Conservation (phyloP, 2,329 filamentous ascomycete genomes). For the Celoporthe dispersa region DNA sequence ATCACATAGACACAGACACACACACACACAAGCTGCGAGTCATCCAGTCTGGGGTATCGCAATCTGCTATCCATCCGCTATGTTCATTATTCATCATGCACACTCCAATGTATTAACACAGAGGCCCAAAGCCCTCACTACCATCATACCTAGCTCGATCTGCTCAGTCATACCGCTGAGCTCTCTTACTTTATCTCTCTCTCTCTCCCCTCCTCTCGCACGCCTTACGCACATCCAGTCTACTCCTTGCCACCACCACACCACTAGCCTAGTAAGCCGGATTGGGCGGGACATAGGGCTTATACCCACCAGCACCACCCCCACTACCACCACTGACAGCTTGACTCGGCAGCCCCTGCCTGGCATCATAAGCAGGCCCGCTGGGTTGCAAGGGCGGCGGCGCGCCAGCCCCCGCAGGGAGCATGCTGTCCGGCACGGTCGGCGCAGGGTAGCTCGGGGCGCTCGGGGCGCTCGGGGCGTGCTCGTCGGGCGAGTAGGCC, state of each 20-base stretch:
- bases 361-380: conserved; percentile 53
- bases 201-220: background rate
- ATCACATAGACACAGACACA: background rate
- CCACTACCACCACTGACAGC: conserved; percentile 22
- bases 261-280: conserved; percentile 24
- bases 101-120: background rate
- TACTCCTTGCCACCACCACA: background rate
- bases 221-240: background rate
- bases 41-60: background rate
- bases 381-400: conserved; percentile 50
- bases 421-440: conserved; percentile 37
- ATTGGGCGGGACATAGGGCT: conserved; percentile 59
- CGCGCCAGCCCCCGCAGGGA: conserved; percentile 35
- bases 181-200: no score
- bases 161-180: background rate
- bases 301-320: conserved; percentile 54
- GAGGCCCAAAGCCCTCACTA: background rate
- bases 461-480: conserved; percentile 34
- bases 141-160: background rate
- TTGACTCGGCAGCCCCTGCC: conserved; percentile 57
- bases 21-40: background rate
- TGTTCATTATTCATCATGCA: conserved; percentile 7
- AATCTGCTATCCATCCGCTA: background rate
- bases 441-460: conserved; percentile 39
- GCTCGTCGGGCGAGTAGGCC: conserved; percentile 54